Base-by-base conservation (phyloP, 495 filamentous ascomycete genomes). In the Aspergillus baeticus region DNA sequence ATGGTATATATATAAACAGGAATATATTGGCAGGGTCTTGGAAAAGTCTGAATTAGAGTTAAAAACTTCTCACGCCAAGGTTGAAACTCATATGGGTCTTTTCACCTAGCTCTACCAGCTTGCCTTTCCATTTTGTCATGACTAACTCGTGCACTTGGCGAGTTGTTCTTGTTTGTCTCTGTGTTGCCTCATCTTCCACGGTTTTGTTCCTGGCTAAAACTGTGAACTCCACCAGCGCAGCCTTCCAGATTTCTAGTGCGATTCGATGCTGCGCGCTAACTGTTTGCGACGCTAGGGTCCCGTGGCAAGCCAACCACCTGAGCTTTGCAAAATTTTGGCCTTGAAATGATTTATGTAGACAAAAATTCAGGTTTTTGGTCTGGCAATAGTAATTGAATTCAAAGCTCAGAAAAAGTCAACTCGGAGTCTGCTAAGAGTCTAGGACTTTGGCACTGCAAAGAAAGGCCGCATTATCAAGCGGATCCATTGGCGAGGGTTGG, bases 191-290 rank as follows among this genome's bases (percentile, higher is more conserved):
- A 45, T 31, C 42, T 26, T 6, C 21, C 22, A 29, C 15, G 44
- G 44, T 17, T 2, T 36, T 11, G 45, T 35, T 35, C 45, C 45
- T 36, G 31, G 45, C 29, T 36, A 20, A 49, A 45, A 29, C 18
- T 26, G 21, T 6, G 21, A 22, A 10, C 42, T 45, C 42, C 42
- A 45, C 42, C 42, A 29, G 18, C 10, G 7, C 22, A 22, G 17
- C 13, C 41, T 21, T 22, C 41, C 22, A 21, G 8, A 22, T 13
- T 49, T 50, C 47, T 50, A 50, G 47, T 38, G 17, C 18, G 37
- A 15, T 50, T 50, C 47, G 36, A 38, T 35, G 47, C 47, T 10
- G 35, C 34, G 18, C 47, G 18, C 47, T 50, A 50, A 36, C 34
- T 23, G 17, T 10, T 8, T 38, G 7, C 1, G 7, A 36, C 31